Percentiles rank a stretch among this genome's conserved stretches.
These are phyloP conservation scores for Raffaelea ambrosiae DNA, from an alignment of 2,329 filamentous ascomycete species.

Conservation along the genomic window DNA sequence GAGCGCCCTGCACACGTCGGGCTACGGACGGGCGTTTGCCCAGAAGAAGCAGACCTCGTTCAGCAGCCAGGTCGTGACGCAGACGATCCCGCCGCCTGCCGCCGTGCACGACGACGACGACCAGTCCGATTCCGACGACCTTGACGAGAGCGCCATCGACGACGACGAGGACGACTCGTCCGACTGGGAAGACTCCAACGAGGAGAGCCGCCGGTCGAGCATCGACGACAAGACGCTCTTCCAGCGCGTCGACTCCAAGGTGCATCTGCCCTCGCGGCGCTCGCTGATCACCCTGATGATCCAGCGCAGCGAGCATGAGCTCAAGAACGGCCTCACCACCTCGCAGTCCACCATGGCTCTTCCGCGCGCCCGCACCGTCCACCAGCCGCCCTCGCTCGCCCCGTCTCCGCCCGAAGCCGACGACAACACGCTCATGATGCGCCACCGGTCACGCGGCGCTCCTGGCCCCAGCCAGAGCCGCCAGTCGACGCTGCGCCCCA, in stretches of 20 bases:
- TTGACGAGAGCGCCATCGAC: constrained; percentile 75
- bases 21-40: constrained; percentile 30
- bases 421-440: constrained; percentile 54
- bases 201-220: constrained; percentile 76
- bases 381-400: constrained; percentile 33
- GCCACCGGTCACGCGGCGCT: constrained; percentile 32
- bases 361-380: constrained; percentile 48
- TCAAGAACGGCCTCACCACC: constrained; percentile 59
- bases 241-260: constrained; percentile 81
- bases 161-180: constrained; percentile 72
- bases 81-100: constrained; percentile 41
- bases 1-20: constrained; percentile 39
- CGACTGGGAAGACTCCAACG: constrained; percentile 53
- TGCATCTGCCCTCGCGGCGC: constrained; percentile 73
- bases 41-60: constrained; percentile 77
- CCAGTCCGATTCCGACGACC: constrained; percentile 57
- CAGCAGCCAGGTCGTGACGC: constrained; percentile 63
- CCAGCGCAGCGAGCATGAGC: constrained; percentile 64
- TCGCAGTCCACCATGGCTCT: constrained; percentile 62
- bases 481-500: constrained; percentile 40
- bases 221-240: constrained; percentile 75
- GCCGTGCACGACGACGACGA: constrained; percentile 42
- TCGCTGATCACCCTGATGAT: constrained; percentile 88
- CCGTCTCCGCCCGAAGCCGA: constrained; percentile 51
- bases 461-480: constrained; percentile 19